Evolutionary conservation across 2,329 filamentous ascomycete species (phyloP), one percentile per base, ranked within the genome.

Genomic region (Hymenoscyphus scutula): DNA sequence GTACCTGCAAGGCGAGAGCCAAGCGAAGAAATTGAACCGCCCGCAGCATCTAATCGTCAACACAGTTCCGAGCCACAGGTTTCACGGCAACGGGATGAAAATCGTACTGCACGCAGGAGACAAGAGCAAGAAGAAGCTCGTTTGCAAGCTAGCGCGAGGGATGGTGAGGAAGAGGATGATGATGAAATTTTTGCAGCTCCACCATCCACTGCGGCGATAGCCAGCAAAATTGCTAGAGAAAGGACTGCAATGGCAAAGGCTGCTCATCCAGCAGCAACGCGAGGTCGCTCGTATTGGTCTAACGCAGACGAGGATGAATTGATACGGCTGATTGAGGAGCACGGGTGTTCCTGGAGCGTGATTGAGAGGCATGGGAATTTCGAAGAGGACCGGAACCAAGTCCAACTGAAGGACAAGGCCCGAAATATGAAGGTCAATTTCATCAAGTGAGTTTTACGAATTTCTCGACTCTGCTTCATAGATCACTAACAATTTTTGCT

Each of bases 401-500:
- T 84, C 2, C 80, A 83, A 53, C 64, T 86, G 7, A 84, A 83
- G 67, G 81, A 84, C 65, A 80, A 79, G 64, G 83, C 82, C 3
- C 76, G 84, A 58, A 84, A 84, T 64, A 72, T 86, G 62, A 83
- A 82, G 69, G 73, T 78, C 48, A 73, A 73, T 7, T 78, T 70
- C 58, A 59, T 81, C 2, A 77, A 77, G 79, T 81, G 70, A 72
- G 77, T 76, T 51, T 19, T 3, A 1, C 19, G 2, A 6, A 3
- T 23, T 19, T 10, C 13, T 45, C 38, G 23, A 23, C 11, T 25
- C 25, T 13, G 19, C 19, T 23, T 48, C 2, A 51, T 19, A 45
- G 7, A 5, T 25, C 8, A 25, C 45, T 51, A 13, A 51, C 45
- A 25, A 11, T 11, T 51, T 3, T 51, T 25, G 11, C 4, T 19